Evolutionary conservation across 139 green algal genomes (phyloP), one percentile per base, ranked within the genome.

Genomic region (Chara braunii): DNA sequence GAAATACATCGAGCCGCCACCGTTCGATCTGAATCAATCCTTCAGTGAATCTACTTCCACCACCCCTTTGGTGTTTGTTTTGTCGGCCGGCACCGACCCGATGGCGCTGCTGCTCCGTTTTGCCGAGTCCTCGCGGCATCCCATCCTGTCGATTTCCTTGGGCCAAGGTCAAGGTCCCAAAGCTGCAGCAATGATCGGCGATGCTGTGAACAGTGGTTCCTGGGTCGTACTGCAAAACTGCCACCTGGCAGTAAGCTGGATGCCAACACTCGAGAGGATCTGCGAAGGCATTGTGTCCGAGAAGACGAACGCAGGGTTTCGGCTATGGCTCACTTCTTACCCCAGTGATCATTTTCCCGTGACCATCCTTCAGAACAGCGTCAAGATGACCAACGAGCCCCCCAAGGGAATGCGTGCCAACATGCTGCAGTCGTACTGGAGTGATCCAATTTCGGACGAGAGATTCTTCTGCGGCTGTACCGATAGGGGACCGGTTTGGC

Each of bases 211-310:
- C 11, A 40, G 60, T 18, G 86, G 86, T 45, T 59, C 62, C n/a
- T 93, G 86, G 86, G 84, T 91, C 34, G 78, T 87, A 36, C 65
- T 89, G 40, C 83, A 86, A 74, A 89, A 88, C 77, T 88, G 82
- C 76, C 85, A 90, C 72, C 72, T 90, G 31, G 83, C 85, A 1
- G 72, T 85, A 24, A 83, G 73, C 37, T 91, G 84, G 82, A 88
- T 91, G 85, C 78, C 82, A 22, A 82, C 74, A 2, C 64, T 93
- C 64, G 85, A 91, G 68, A 77, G 81, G 28, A 85, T 90, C 36
- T 82, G 84, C 60, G 83, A 92, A 75, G 36, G 24, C 1, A 72
- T 76, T 2, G 54, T 54, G 4, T 23, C 52, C 18, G 61, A 80
- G 4, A 52, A 35, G 31, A 68, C 60, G 1, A 44, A 68, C 58